phyloP scores from a whole-genome alignment of 2,329 filamentous ascomycete genomes.

The Ceratocystis lukuohia region DNA sequence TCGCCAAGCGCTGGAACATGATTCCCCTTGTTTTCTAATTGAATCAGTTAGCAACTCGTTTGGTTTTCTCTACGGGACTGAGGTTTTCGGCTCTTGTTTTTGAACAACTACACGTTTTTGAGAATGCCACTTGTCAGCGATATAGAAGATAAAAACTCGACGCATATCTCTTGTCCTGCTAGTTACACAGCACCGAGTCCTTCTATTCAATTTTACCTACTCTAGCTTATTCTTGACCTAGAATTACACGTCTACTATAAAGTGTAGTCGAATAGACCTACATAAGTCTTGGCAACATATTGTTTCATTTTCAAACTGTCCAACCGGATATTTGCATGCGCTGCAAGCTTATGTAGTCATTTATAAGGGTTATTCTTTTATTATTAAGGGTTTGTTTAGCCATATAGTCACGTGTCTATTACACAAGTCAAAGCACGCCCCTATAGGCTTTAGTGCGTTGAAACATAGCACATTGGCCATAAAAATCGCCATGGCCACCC shows the following conservation, averaged over 20 bases:
- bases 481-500: neutral
- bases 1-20: constrained; percentile 58
- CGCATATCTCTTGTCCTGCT: too few relatives aligned
- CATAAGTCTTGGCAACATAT: neutral
- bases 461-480: neutral
- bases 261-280: too few relatives aligned
- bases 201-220: too few relatives aligned
- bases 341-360: neutral
- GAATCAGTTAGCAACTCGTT: neutral
- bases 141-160: too few relatives aligned
- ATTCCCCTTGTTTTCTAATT: constrained; percentile 52
- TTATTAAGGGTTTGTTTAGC: neutral
- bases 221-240: too few relatives aligned
- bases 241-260: too few relatives aligned
- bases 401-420: neutral
- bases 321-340: neutral
- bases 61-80: too few relatives aligned
- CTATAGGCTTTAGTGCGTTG: neutral
- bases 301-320: neutral
- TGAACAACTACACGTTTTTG: too few relatives aligned
- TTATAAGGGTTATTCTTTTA: neutral
- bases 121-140: too few relatives aligned
- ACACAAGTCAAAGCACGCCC: neutral
- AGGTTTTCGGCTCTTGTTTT: too few relatives aligned
- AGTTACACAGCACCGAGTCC: too few relatives aligned